phyloP scores from a whole-genome alignment of 176 grass and related monocot genomes.

The Aegilops bicornis region DNA sequence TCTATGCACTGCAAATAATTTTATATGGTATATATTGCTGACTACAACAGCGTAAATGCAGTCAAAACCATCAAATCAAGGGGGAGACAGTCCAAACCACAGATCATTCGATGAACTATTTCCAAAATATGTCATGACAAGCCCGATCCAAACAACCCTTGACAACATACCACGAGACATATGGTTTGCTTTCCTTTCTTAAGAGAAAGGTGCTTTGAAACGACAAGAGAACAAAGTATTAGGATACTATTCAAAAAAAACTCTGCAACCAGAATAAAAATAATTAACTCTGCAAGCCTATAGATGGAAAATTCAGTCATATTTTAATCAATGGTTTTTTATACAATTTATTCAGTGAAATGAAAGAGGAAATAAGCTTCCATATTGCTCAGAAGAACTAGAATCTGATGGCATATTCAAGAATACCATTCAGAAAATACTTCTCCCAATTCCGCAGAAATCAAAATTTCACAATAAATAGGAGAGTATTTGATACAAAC shows the following conservation, averaged over 20 bases:
- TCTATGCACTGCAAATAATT: not conserved
- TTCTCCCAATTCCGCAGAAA: not conserved
- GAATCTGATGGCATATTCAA: constrained; percentile 3
- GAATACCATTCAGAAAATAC: not conserved
- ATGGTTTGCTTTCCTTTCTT: not conserved
- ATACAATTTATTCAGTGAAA: not conserved
- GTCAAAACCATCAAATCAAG: constrained; percentile 11
- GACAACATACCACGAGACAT: not conserved
- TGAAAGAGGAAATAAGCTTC: not conserved
- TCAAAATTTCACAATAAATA: not conserved
- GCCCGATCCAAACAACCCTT: not conserved
- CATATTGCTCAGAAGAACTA: not conserved
- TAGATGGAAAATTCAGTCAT: not conserved
- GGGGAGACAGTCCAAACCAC: not conserved
- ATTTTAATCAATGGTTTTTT: not conserved
- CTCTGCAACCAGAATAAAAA: not conserved
- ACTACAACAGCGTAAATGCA: not conserved
- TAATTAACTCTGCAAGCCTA: not conserved
- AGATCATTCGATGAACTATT: not conserved
- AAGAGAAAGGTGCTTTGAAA: not conserved
- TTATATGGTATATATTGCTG: not conserved
- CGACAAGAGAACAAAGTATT: not conserved
- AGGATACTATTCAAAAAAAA: not conserved
- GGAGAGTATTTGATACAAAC: constrained; percentile 48
- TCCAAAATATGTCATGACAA: not conserved